Conservation (phyloP, 495 filamentous ascomycete species). For the Talaromyces liani region DNA sequence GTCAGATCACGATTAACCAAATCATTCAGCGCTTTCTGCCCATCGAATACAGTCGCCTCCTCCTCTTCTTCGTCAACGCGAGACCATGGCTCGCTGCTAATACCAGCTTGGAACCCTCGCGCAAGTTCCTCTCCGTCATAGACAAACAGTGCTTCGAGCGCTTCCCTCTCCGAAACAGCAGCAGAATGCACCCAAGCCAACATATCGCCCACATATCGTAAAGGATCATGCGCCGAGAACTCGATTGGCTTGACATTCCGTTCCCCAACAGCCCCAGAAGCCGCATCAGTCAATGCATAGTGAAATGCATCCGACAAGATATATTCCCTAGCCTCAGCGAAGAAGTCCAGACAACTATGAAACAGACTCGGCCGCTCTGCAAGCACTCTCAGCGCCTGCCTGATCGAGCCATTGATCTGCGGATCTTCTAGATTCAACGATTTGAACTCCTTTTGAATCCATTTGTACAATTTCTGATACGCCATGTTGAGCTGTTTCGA, state of each 20-base stretch:
- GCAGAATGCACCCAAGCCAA: conserved; percentile 94
- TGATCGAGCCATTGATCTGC: conserved; percentile 79
- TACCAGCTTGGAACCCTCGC: conserved; percentile 73
- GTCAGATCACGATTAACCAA: conserved; percentile 81
- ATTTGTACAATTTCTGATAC: conserved; percentile 90
- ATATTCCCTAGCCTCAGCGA: conserved; percentile 83
- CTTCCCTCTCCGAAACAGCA: conserved; percentile 87
- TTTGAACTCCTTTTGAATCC: conserved; percentile 93
- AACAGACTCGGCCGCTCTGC: conserved; percentile 87
- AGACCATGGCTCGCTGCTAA: conserved; percentile 84
- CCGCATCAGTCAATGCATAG: conserved; percentile 74
- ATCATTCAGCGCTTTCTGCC: conserved; percentile 74
- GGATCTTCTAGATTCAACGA: conserved; percentile 89
- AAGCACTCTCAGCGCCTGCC: conserved; percentile 76
- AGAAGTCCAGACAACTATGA: conserved; percentile 89
- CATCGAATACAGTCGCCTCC: conserved; percentile 59
- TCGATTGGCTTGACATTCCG: conserved; percentile 82
- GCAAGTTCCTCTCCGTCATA: conserved; percentile 88
- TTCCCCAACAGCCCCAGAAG: conserved; percentile 33
- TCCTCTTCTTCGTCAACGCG: conserved; percentile 51
- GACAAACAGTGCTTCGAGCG: conserved; percentile 84
- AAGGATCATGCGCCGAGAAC: conserved; percentile 80
- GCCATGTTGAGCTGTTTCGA: conserved; percentile 79
- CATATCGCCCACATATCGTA: conserved; percentile 96
- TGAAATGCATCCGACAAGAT: conserved; percentile 87